phyloP scores from a whole-genome alignment of 1,284 basidiomycete species.

The Leucoagaricus sp. region DNA sequence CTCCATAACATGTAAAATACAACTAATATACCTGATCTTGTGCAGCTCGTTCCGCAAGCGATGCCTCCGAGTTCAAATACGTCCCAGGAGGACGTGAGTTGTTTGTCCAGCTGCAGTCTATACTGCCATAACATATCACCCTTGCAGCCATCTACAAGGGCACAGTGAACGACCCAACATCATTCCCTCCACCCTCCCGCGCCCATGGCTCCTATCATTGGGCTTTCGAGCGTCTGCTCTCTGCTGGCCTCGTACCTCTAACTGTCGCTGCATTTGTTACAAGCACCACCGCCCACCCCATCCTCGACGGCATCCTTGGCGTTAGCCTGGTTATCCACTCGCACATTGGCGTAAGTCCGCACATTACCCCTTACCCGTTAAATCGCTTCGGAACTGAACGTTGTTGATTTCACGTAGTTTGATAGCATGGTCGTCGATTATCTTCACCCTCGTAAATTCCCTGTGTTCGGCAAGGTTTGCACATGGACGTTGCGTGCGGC shows the following conservation, averaged over 20 bases:
- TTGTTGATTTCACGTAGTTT: slow-evolving; percentile 50
- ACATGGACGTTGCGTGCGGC: slow-evolving; percentile 79
- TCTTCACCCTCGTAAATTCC: slow-evolving; percentile 93
- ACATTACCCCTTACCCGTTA: neutral
- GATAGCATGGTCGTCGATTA: slow-evolving; percentile 85
- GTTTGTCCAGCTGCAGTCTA: neutral
- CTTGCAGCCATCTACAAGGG: slow-evolving; percentile 84
- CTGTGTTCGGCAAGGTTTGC: slow-evolving; percentile 65
- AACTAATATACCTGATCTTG: slow-evolving; percentile 14
- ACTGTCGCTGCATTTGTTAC: slow-evolving; percentile 81
- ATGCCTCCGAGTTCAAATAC: slow-evolving; percentile 37
- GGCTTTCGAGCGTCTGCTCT: slow-evolving; percentile 93
- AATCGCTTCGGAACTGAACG: neutral
- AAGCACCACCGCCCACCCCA: slow-evolving; percentile 71
- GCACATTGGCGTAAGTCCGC: slow-evolving; percentile 81
- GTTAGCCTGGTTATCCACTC: slow-evolving; percentile 90
- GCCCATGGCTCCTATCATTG: slow-evolving; percentile 96
- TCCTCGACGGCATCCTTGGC: slow-evolving; percentile 88
- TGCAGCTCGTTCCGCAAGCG: slow-evolving; percentile 39
- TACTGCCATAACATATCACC: neutral
- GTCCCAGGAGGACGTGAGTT: slow-evolving; percentile 73
- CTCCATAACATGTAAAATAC: slow-evolving; percentile 2
- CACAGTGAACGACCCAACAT: slow-evolving; percentile 93
- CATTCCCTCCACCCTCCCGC: slow-evolving; percentile 82
- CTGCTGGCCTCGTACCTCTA: slow-evolving; percentile 86